Evolutionary conservation across 2,329 filamentous ascomycete species (phyloP), one percentile per base, ranked within the genome.

Genomic region (Bipolaris victoriae): DNA sequence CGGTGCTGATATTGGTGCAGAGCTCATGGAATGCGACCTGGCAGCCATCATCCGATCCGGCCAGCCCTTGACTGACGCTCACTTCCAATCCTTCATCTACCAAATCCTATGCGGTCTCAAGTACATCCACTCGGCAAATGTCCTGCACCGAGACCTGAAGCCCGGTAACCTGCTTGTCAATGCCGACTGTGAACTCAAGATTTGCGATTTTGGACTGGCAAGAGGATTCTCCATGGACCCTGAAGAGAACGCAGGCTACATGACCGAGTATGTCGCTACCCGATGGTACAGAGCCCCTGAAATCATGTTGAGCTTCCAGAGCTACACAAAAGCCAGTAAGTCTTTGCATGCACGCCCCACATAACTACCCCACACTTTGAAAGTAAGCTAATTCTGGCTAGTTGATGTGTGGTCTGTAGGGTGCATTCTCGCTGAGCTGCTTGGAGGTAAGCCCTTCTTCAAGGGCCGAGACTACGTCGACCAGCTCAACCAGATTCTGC

Each of bases 81-180:
- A 99, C 79, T 99, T 99, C 83, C 95, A 99, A 80, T 98, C 95
- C 50, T 99, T 99, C 82, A 97, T 99, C 81, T 99, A 99, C 83
- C 95, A 99, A 84, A 99, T 99, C 67, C 89, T 99, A 5, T 98
- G 95, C 77, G 95, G 95, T 64, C 84, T 99, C 69, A 99, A 99
- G 83, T 99, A 98, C 79, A 98, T 99, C 66, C 95, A 99, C 83
- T 98, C 94, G 20, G 95, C 95, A 68, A 98, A 98, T 72, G 95
- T 99, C 50, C 84, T 99, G 65, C 95, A 99, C 78, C 90, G 95
- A 76, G 95, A 99, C 77, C 80, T 99, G 74, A 99, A 99, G 81
- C 95, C 95, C 35, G 95, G 95, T 57, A 99, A 99, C 77, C 80
- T 99, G 72, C 87, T 99, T 41, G 95, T 99, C 76, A 99, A 99